phyloP scores from a whole-genome alignment of 257 asterid genomes.

The Paraleonurus japonicus region DNA sequence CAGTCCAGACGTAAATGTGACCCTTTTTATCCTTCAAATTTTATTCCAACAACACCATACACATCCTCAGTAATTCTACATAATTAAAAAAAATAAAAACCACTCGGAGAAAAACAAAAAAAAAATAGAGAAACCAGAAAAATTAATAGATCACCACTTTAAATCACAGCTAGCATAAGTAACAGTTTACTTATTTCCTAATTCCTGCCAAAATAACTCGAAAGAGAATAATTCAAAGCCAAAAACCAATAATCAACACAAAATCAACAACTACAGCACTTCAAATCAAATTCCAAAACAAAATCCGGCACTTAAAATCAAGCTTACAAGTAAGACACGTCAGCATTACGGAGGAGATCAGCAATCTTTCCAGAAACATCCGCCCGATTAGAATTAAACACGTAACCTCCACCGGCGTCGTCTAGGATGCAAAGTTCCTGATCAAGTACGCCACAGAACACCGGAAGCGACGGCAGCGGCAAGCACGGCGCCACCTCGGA shows the following conservation, averaged over 20 bases:
- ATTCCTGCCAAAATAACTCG: conserved; percentile 8
- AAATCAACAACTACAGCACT: conserved; percentile 20
- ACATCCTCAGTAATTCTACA: not conserved
- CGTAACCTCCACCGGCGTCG: conserved; percentile 37
- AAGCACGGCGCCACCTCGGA: conserved; percentile 82
- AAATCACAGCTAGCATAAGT: conserved; percentile 21
- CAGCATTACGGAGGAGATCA: conserved; percentile 74
- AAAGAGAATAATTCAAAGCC: conserved; percentile 16
- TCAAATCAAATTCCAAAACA: conserved; percentile 24
- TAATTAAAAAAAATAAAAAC: conserved; percentile 3
- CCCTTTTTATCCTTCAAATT: not conserved
- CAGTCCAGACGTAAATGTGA: not conserved
- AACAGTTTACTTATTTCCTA: not conserved
- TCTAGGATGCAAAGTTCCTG: conserved; percentile 73
- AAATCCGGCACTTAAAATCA: conserved; percentile 17
- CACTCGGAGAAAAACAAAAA: not conserved
- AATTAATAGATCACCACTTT: not conserved
- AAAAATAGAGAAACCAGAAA: not conserved
- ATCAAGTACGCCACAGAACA: conserved; percentile 83
- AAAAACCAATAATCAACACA: conserved; percentile 6
- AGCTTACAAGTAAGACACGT: conserved; percentile 90
- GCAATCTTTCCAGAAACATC: conserved; percentile 70
- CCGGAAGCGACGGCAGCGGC: conserved; percentile 95
- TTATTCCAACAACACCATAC: not conserved
- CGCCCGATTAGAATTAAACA: conserved; percentile 44